Conservation (phyloP, 139 green algal species). For the Eudorina sp. region DNA sequence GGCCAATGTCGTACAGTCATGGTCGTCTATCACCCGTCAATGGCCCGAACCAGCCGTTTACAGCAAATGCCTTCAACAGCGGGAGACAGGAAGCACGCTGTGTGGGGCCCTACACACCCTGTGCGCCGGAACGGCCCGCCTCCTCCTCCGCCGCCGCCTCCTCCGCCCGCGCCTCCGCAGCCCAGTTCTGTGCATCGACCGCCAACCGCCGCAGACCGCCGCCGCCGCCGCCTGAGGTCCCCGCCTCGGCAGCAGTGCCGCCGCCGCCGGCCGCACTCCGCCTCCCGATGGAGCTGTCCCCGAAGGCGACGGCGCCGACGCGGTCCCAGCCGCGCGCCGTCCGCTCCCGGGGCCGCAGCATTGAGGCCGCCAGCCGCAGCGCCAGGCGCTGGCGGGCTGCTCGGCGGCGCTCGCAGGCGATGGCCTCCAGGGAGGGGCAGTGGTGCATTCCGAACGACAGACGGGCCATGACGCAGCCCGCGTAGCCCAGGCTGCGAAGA, state of each 20-base stretch:
- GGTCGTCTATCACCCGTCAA: no score
- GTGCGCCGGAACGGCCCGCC: no score
- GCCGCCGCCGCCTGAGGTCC: neutral
- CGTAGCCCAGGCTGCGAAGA: constrained; percentile 54
- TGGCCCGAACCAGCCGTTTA: no score
- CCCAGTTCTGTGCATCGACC: neutral
- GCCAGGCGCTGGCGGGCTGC: neutral
- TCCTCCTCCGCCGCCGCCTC: neutral
- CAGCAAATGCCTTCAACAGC: no score
- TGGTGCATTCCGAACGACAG: constrained; percentile 59
- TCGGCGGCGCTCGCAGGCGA: neutral
- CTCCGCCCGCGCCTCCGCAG: neutral
- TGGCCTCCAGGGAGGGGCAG: constrained; percentile 52
- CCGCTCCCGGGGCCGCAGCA: neutral
- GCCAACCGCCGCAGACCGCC: neutral
- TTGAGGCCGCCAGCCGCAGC: neutral
- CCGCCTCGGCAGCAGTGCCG: no score
- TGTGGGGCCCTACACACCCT: no score
- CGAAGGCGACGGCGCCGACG: neutral
- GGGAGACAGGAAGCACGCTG: no score
- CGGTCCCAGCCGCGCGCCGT: neutral
- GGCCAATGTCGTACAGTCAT: no score
- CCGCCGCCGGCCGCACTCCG: no score
- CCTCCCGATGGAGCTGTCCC: no score
- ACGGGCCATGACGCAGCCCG: constrained; percentile 56